Evolutionary conservation across 192 early-diverging fungal species (phyloP), one percentile per base, ranked within the genome.

Genomic region (Coemansia sp.): DNA sequence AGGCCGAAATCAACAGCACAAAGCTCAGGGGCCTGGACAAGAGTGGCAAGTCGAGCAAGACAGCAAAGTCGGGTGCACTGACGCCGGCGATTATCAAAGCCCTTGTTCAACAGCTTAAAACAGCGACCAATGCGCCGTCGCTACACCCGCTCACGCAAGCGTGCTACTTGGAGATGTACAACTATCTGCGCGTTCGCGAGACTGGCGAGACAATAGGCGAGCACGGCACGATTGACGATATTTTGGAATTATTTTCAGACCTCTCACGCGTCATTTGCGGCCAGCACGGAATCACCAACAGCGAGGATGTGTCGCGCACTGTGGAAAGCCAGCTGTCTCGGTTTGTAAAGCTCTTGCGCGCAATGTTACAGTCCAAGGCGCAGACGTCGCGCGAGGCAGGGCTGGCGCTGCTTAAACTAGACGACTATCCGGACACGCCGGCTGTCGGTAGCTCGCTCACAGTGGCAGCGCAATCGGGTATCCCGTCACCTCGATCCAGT

Each of bases 341-440:
- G 22, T 77, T 82, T 56, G 58, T 77, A 29, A 77, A 77, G 62
- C 71, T 82, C 2, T 58, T 82, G 11, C 67, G 75, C 9, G 45
- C 62, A 4, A 67, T 76, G 11, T 17, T 82, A 64, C 74, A 82
- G 65, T 56, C 71, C 38, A 74, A 77, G 59, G 73, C 73, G 10
- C 73, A 73, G 49, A 65, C 73, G 2, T 81, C 79, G 54, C 79
- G 79, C 39, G 79, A 81, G 39, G 79, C 79, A 4, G 79, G 79
- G 2, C 29, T 69, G 24, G 79, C 70, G 58, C 70, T 81, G 50
- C 50, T 81, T 22, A 81, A 70, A 55, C 62, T 81, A 38, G 79
- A 81, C 49, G 79, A 81, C 48, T 75, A 67, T 9, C 65, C 63
- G 2, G 68, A 70, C 12, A 21, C 55, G 1, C 32, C 61, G 2